A percentile compares a stretch with the other conserved stretches of the same genome.
Evolutionary conservation across 2,329 filamentous ascomycete species (phyloP).

Genomic region (Fusarium musae): DNA sequence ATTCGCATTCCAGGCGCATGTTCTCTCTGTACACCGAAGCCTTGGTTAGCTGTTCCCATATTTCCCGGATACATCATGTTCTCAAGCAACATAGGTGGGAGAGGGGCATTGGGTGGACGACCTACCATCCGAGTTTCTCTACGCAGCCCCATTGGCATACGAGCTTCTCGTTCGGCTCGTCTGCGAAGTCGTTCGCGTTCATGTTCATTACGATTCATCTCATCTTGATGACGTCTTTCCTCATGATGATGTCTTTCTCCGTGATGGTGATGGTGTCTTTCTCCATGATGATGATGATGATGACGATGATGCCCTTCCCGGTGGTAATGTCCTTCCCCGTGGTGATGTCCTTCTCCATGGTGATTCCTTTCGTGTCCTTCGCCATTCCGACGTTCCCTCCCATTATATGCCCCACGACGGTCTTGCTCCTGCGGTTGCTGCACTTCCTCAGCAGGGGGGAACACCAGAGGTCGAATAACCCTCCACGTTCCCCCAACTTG

Average conservation of each 20-base stretch:
- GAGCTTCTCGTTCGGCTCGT: neutral
- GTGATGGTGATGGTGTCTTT: neutral
- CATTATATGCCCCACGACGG: neutral
- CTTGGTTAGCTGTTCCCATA: neutral
- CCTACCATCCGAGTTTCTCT: neutral
- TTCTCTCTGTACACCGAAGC: neutral
- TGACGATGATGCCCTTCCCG: too few species aligned
- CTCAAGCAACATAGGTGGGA: too few species aligned
- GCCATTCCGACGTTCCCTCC: too few species aligned
- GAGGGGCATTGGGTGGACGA: neutral
- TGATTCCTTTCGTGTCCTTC: too few species aligned
- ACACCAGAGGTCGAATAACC: neutral
- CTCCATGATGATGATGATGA: neutral
- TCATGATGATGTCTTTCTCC: neutral
- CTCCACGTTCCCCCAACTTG: neutral
- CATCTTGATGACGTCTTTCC: neutral
- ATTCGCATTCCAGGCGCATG: neutral
- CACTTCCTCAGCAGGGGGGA: neutral
- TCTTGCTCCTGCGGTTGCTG: neutral
- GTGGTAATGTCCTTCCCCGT: neutral
- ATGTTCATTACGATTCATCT: neutral
- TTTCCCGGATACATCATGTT: neutral
- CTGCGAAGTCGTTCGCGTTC: neutral
- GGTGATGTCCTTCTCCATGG: neutral
- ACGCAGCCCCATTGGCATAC: too few species aligned